phyloP scores from a whole-genome alignment of 305 asterid genomes.

The Solanum aculeatissimum region DNA sequence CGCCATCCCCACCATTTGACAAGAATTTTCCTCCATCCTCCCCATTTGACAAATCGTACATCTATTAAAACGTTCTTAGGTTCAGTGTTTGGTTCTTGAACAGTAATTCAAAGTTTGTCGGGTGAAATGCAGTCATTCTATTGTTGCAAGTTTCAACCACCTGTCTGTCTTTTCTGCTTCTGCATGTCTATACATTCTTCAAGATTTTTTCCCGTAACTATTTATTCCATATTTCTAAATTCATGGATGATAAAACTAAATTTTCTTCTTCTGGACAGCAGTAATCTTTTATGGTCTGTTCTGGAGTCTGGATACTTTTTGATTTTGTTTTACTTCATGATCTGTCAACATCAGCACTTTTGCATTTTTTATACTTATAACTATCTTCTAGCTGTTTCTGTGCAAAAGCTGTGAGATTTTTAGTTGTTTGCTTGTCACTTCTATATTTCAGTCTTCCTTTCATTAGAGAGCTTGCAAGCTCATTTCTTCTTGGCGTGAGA shows the following conservation, averaged over 20 bases:
- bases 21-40: neutral
- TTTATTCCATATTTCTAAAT: neutral
- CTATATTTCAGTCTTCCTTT: neutral
- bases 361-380: neutral
- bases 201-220: neutral
- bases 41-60: neutral
- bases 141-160: neutral
- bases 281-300: neutral
- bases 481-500: neutral
- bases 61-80: neutral
- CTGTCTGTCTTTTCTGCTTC: neutral
- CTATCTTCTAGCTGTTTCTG: neutral
- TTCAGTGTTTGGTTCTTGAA: neutral
- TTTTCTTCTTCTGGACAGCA: neutral
- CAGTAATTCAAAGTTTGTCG: neutral
- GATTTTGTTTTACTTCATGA: neutral
- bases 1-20: neutral
- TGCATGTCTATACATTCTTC: neutral
- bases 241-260: neutral
- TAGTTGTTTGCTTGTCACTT: neutral
- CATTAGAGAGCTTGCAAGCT: neutral
- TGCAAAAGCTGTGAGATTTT: neutral
- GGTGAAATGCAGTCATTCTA: neutral
- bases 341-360: neutral
- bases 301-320: neutral